Conservation (phyloP, 768 basidiomycete genomes). For the Calocera cornea region DNA sequence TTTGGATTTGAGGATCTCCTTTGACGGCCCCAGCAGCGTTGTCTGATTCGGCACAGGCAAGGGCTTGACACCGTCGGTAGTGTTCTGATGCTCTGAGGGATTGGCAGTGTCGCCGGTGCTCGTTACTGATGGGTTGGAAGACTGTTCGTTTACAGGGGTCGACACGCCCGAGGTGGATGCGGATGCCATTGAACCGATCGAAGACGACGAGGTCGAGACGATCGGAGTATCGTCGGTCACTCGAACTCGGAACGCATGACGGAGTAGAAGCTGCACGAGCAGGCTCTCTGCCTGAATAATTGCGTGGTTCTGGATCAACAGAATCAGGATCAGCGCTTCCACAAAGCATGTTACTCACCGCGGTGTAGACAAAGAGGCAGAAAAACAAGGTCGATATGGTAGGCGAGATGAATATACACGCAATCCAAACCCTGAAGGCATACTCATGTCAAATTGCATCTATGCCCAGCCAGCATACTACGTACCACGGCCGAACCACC, state of each 20-base stretch:
- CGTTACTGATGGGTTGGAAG: neutral
- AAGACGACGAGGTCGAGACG: neutral
- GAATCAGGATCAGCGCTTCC: neutral
- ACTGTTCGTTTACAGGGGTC: neutral
- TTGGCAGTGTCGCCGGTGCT: constrained; percentile 6
- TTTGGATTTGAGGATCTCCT: constrained; percentile 7
- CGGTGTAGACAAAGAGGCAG: neutral
- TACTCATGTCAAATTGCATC: neutral
- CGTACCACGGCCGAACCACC: neutral
- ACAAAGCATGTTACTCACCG: neutral
- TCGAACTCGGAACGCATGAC: constrained; percentile 25
- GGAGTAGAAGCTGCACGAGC: constrained; percentile 25
- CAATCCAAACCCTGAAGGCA: neutral
- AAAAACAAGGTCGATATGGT: neutral
- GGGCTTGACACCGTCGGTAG: neutral
- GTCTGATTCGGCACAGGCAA: neutral
- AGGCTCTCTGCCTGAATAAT: constrained; percentile 24
- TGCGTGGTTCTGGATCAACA: constrained; percentile 13
- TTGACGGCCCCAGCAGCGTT: neutral
- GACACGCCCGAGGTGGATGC: neutral
- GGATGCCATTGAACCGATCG: neutral
- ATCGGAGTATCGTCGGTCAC: constrained; percentile 22
- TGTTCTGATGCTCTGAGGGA: neutral
- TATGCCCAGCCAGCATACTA: neutral
- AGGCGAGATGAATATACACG: neutral